Percentiles rank a stretch among this genome's conserved stretches.
phyloP scores from a whole-genome alignment of 345 rosid species.

The Diplotaxis tenuifolia region DNA sequence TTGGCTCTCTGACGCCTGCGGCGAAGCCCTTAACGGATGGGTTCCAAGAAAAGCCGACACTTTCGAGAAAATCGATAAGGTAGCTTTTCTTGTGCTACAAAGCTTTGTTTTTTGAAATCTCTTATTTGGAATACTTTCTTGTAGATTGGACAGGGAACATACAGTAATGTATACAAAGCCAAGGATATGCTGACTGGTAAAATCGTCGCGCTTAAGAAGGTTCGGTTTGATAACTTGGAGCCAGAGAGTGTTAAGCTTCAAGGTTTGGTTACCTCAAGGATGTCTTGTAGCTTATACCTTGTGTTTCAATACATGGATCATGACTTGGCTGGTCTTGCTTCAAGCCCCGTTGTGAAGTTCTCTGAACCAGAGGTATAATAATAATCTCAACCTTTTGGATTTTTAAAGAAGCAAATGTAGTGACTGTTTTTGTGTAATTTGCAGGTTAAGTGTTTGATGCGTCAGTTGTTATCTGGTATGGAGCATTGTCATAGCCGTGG shows the following conservation, averaged over 20 bases:
- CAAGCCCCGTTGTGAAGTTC: slow-evolving; percentile 83
- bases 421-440: neutral
- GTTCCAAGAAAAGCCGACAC: slow-evolving; percentile 88
- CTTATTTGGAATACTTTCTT: neutral
- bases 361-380: slow-evolving; percentile 48
- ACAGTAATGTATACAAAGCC: slow-evolving; percentile 97
- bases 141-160: slow-evolving; percentile 96
- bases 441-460: slow-evolving; percentile 91
- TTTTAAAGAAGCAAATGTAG: neutral
- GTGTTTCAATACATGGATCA: slow-evolving; percentile 97
- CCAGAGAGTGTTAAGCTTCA: slow-evolving; percentile 93
- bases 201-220: slow-evolving; percentile 90
- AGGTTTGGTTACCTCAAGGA: slow-evolving; percentile 45
- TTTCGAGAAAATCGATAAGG: slow-evolving; percentile 98
- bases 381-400: neutral
- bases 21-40: slow-evolving; percentile 97
- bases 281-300: slow-evolving; percentile 24
- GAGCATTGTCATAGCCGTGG: slow-evolving; percentile 92
- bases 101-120: neutral
- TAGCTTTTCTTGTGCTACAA: neutral
- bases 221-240: slow-evolving; percentile 91
- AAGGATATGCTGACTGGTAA: slow-evolving; percentile 72
- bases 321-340: slow-evolving; percentile 95
- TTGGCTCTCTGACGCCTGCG: slow-evolving; percentile 89
- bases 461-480: slow-evolving; percentile 81